Evolutionary conservation across 2,329 filamentous ascomycete species (phyloP), one percentile per base, ranked within the genome.

Genomic region (Pleoardoris graminearum): DNA sequence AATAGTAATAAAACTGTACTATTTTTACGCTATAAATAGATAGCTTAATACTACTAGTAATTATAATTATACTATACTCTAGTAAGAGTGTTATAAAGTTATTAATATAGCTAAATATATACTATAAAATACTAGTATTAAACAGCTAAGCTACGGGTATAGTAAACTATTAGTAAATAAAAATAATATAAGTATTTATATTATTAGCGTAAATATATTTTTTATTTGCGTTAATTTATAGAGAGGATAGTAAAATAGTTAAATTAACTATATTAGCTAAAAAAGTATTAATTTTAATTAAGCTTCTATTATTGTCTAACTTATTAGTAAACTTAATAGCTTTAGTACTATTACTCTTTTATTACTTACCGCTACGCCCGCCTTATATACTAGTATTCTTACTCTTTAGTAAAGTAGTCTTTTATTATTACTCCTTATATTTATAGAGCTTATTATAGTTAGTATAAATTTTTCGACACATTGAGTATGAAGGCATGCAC

Each of bases 101-200:
- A 48, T 54, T 39, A 2, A 17, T 8, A 29, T 19, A 52, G 16
- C 55, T 22, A 30, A 45, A 52, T 36, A 54, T 58, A 30, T 54
- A 35, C 19, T 37, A 39, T 41, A 36, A 58, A 22, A 48, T 51
- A 46, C 55, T 30, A 41, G 55, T 52, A 45, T 58, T 45, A 29
- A 58, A 52, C 33, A 52, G 38, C 51, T 25, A 58, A 11, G 39
- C 21, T 6, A 30, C 38, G 35, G 32, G 22, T 38, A 33, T 21
- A 23, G 5, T 17, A 2, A 23, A 30, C 17, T 39, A 45, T 23
- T 22, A 19, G 19, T 21, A 23, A 16, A 53, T 35, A 16, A 45
- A 29, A 29, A 21, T 30, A 38, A 43, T 25, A 36, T 48, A 14
- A 4, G 51, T 29, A 53, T 39, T 53, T 49, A 53, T 35, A 11